Evolutionary conservation across 2,329 filamentous ascomycete genomes (phyloP).

Genomic region (Aspergillus ibericus): DNA sequence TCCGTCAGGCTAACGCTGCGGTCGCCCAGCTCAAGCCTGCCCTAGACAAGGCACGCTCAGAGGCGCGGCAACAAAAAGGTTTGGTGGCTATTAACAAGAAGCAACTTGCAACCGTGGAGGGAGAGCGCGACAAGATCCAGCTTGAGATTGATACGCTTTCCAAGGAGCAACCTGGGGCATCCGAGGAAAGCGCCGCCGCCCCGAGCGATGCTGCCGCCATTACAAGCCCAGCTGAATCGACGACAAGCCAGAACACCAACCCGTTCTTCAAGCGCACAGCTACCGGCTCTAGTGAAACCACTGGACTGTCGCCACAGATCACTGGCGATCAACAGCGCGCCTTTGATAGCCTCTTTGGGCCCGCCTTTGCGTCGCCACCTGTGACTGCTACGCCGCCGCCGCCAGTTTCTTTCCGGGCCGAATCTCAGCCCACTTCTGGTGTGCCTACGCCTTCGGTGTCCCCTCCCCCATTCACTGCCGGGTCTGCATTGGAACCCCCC

Average conservation of each 20-base stretch:
- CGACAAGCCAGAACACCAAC: conserved; percentile 74
- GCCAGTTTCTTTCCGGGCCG: conserved; percentile 62
- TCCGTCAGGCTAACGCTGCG: conserved; percentile 78
- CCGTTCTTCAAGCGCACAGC: conserved; percentile 79
- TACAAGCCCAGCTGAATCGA: conserved; percentile 64
- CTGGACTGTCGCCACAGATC: conserved; percentile 48
- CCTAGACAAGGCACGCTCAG: conserved; percentile 88
- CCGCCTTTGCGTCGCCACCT: conserved; percentile 55
- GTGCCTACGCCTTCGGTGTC: conserved; percentile 64
- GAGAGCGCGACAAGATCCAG: conserved; percentile 84
- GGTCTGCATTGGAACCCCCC: conserved; percentile 44
- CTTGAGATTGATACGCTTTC: conserved; percentile 69
- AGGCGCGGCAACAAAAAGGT: conserved; percentile 92
- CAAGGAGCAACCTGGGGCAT: conserved; percentile 60
- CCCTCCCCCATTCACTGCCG: conserved; percentile 46
- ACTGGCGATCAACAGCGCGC: conserved; percentile 60
- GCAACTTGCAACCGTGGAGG: conserved; percentile 85
- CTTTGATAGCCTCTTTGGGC: conserved; percentile 86
- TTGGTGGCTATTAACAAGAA: conserved; percentile 98
- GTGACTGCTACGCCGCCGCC: conserved; percentile 49
- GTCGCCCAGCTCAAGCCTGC: conserved; percentile 82
- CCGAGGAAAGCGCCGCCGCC: conserved; percentile 45
- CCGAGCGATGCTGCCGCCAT: conserved; percentile 51
- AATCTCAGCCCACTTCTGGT: conserved; percentile 48
- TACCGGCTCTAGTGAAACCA: conserved; percentile 47